phyloP scores from a whole-genome alignment of 164 flowering plant species.

The grape (Vitis vinifera) region DNA sequence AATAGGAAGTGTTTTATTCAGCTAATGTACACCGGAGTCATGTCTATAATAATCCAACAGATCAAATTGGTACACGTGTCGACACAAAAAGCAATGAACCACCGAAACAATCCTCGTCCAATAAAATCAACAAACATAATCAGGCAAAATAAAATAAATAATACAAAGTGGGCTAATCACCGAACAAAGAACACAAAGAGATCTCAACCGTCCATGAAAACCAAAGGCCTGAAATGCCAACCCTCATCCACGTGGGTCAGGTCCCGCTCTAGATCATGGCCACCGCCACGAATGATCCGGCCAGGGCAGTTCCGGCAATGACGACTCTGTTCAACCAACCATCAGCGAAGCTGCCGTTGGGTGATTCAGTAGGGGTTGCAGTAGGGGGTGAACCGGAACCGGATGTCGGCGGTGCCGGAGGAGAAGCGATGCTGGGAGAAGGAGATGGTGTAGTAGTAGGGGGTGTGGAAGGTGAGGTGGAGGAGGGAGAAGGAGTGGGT shows the following conservation, averaged over 20 bases:
- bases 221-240: slow-evolving; percentile 8
- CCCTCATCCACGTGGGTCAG: slow-evolving; percentile 12
- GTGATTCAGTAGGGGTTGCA: background rate
- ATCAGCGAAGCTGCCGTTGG: slow-evolving; percentile 14
- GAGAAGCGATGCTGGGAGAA: too few species aligned
- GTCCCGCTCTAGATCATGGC: slow-evolving; percentile 17
- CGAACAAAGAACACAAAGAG: slow-evolving; percentile 1
- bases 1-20: slow-evolving; percentile 17
- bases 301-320: slow-evolving; percentile 27
- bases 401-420: too few species aligned
- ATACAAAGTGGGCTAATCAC: background rate
- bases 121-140: slow-evolving; percentile 5
- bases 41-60: background rate
- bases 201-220: slow-evolving; percentile 18
- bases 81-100: slow-evolving; percentile 7
- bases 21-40: slow-evolving; percentile 17
- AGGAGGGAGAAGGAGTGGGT: slow-evolving; percentile 18
- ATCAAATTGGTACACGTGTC: slow-evolving; percentile 4
- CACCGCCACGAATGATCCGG: slow-evolving; percentile 22
- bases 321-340: slow-evolving; percentile 19
- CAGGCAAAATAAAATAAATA: background rate
- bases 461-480: background rate
- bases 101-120: slow-evolving; percentile 7
- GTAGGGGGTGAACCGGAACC: background rate
- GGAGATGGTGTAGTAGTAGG: too few species aligned